These are phyloP conservation scores for Trichoderma sp. DNA, from an alignment of 2,329 filamentous ascomycete species.

Conservation along the genomic window DNA sequence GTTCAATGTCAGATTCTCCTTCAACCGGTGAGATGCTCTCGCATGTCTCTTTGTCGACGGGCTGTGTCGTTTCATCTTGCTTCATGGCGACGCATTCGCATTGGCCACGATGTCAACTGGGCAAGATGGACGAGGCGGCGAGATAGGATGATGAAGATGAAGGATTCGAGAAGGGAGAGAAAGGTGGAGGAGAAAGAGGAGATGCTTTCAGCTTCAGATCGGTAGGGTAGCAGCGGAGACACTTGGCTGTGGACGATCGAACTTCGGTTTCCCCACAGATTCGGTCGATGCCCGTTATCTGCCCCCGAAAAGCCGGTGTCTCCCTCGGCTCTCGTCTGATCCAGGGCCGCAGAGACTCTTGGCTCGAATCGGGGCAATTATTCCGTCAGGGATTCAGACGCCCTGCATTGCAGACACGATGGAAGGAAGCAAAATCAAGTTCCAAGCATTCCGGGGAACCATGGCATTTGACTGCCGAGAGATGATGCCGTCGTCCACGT, in stretches of 20 bases:
- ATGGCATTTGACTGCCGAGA: neutral
- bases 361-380: neutral
- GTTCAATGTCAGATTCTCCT: neutral
- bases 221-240: conserved; percentile 10
- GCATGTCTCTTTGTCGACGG: neutral
- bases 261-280: conserved; percentile 20
- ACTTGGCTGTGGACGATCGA: conserved; percentile 19
- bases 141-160: neutral
- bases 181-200: neutral
- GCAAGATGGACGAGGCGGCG: neutral
- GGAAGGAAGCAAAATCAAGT: neutral
- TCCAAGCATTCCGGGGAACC: neutral
- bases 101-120: neutral
- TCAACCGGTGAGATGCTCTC: neutral
- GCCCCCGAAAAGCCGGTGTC: neutral
- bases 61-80: conserved; percentile 6
- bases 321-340: neutral
- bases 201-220: conserved; percentile 10
- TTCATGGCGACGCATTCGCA: conserved; percentile 15
- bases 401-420: neutral
- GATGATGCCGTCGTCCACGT: neutral
- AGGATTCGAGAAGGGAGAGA: neutral
- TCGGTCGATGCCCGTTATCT: conserved; percentile 21
- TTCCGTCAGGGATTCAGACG: neutral
- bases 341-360: neutral